Evolutionary conservation across 23 red algal genomes (phyloP).

Genomic region (Pyropia haitanensis): DNA sequence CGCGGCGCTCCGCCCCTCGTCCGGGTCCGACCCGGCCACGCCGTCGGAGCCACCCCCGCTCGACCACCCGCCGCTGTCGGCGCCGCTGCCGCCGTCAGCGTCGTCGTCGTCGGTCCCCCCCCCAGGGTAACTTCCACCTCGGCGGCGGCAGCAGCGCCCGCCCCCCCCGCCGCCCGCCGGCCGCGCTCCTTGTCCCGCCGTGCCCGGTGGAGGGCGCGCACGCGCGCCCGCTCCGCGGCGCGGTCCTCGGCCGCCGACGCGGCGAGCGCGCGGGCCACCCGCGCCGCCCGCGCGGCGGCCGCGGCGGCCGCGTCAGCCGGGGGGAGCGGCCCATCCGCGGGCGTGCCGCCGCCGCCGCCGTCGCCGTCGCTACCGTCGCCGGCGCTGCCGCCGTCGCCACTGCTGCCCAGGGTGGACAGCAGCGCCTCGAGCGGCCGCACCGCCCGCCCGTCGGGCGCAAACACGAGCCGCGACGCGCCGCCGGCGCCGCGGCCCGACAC

Average conservation of each 20-base stretch:
- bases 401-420: neutral
- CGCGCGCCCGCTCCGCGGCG: conserved; percentile 34
- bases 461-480: conserved; percentile 16
- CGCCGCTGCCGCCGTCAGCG: no score
- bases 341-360: conserved; percentile 9
- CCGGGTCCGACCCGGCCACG: no score
- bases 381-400: neutral
- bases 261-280: conserved; percentile 19
- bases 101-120: no score
- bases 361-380: conserved; percentile 11
- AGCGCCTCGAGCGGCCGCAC: conserved; percentile 27
- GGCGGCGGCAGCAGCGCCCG: no score
- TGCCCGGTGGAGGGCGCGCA: conserved; percentile 30
- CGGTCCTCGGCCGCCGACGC: conserved; percentile 38
- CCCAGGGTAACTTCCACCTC: no score
- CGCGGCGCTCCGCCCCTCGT: no score
- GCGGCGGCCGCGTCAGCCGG: no score
- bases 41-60: no score
- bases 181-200: conserved; percentile 21
- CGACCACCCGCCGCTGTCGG: no score
- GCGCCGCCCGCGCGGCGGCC: conserved; percentile 26
- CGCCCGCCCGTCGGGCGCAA: conserved; percentile 32
- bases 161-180: no score
- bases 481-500: no score
- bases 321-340: neutral